phyloP scores from a whole-genome alignment of 2,329 filamentous ascomycete genomes.

The Arthrobotrys sinensis region DNA sequence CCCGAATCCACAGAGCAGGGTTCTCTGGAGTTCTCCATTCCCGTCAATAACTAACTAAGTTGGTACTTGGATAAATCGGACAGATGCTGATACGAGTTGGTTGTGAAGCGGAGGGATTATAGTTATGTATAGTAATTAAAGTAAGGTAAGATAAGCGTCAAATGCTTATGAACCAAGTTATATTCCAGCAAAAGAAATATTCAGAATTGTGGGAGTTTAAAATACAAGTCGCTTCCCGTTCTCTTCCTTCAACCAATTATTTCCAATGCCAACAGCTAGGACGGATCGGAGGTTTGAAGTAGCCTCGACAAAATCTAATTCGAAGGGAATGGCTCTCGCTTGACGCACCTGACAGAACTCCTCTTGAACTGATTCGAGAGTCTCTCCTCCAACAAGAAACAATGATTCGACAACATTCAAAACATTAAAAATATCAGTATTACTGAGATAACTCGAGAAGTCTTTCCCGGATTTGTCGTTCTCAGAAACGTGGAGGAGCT shows the following conservation, averaged over 20 bases:
- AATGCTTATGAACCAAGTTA: neutral
- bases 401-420: constrained; percentile 43
- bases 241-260: constrained; percentile 51
- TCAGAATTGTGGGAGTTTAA: constrained; percentile 1
- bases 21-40: too few species aligned
- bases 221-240: constrained; percentile 43
- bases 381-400: constrained; percentile 52
- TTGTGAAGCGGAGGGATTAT: too few species aligned
- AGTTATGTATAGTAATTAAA: too few species aligned
- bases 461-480: neutral
- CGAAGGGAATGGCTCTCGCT: constrained; percentile 11
- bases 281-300: constrained; percentile 32
- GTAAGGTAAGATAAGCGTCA: too few species aligned
- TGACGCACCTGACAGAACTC: constrained; percentile 33
- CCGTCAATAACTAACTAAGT: neutral
- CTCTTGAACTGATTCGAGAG: constrained; percentile 45
- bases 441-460: constrained; percentile 30
- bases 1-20: too few species aligned
- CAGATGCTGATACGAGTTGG: neutral
- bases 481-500: constrained; percentile 34
- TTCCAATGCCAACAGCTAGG: constrained; percentile 30
- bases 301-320: constrained; percentile 49
- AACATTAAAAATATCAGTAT: constrained; percentile 46
- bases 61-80: neutral
- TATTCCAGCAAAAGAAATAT: neutral